Percentiles rank a stretch among this genome's conserved stretches.
phyloP scores from a whole-genome alignment of 306 rosid genomes.

The Inga laurina region DNA sequence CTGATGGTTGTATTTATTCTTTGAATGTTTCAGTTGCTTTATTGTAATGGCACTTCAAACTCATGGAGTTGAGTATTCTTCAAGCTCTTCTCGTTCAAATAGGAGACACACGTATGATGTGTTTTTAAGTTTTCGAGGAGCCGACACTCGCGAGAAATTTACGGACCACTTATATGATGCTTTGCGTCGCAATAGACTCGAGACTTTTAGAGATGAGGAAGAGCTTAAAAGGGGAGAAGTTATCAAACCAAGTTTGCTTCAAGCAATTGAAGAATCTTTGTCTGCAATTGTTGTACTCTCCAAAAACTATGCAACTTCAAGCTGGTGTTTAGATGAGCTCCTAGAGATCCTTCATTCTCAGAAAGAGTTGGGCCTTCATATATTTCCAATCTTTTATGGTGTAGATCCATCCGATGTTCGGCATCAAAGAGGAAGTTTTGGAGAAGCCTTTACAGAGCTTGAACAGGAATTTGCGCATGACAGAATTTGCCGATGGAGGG shows the following conservation, averaged over 20 bases:
- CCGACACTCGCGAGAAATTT: slow-evolving; percentile 21
- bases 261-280: slow-evolving; percentile 20
- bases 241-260: not conserved
- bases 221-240: slow-evolving; percentile 13
- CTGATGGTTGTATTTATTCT: not conserved
- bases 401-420: slow-evolving; percentile 28
- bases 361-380: not conserved
- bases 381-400: slow-evolving; percentile 23
- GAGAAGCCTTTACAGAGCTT: slow-evolving; percentile 26
- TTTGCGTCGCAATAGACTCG: not conserved
- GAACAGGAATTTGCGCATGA: not conserved
- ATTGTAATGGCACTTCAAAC: not conserved
- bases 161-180: slow-evolving; percentile 26
- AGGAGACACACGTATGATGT: slow-evolving; percentile 19
- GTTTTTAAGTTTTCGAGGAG: slow-evolving; percentile 36
- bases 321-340: slow-evolving; percentile 25
- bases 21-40: not conserved
- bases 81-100: not conserved
- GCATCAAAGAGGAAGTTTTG: slow-evolving; percentile 5
- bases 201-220: slow-evolving; percentile 17
- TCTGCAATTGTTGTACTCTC: slow-evolving; percentile 27
- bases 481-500: not conserved
- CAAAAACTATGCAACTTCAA: slow-evolving; percentile 30
- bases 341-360: not conserved
- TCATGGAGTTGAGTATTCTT: not conserved